Evolutionary conservation across 148 eudicot genomes (phyloP), one percentile per base, ranked within the genome.

Genomic region (Cornus suecica): DNA sequence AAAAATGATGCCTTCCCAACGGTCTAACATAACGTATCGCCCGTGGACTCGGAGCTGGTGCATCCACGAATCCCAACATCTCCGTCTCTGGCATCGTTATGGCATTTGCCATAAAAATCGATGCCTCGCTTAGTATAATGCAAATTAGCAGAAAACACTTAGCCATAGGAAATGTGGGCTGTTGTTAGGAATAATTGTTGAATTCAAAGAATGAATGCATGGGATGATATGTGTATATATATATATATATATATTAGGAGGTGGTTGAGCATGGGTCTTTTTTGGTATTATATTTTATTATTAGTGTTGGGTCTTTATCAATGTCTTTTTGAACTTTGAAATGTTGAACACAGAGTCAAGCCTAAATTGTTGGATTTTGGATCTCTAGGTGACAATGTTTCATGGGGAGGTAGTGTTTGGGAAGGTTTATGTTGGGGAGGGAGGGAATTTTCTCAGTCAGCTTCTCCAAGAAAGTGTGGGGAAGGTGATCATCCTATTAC

Each of bases 1-100:
- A 66, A 4, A 73, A 66, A 72, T 48, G 77, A 70, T 80, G 81
- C 69, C 37, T 69, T 45, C 30, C 52, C 15, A 77, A 22, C 20
- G 48, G 69, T 32, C 56, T n/a, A 70, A 68, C 61, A 58, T 25
- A 60, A 0, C 56, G 72, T 14, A 20, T 6, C 10, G 5, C 45
- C 9, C n/a, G 66, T 69, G 82, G 72, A 65, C 66, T 29, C 0
- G 15, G 31, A 25, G 32, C 11, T 20, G 71, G 41, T 28, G 70
- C 52, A 52, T 24, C 42, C 20, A 27, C 29, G 28, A 65, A 10
- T 67, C 16, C 28, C 65, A 48, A 8, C 54, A 41, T 58, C 34
- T n/a, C 32, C 0, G n/a, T 27, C 25, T 28, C 68, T n/a, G n/a
- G n/a, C n/a, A n/a, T n/a, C n/a, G n/a, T n/a, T n/a, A n/a, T 45